Conservation (phyloP, 768 basidiomycete genomes). For the Lyophyllum shimeji region DNA sequence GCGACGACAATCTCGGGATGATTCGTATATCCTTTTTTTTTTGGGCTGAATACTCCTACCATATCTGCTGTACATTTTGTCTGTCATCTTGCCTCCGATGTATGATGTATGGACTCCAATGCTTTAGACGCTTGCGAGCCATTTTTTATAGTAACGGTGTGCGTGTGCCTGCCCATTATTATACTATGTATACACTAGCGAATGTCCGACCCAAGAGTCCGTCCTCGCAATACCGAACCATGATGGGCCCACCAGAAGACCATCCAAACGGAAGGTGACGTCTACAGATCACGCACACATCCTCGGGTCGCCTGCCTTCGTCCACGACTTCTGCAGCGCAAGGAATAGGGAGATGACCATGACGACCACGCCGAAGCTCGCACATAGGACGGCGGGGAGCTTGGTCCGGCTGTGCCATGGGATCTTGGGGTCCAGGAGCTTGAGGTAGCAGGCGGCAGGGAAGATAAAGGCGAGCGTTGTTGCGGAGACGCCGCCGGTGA, state of each 20-base stretch:
- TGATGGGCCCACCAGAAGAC: not conserved
- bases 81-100: not conserved
- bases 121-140: not conserved
- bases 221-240: not conserved
- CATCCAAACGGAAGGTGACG: not conserved
- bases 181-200: slow-evolving; percentile 19
- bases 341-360: slow-evolving; percentile 77
- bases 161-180: not conserved
- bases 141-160: not conserved
- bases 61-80: not conserved
- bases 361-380: slow-evolving; percentile 71
- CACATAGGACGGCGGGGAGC: slow-evolving; percentile 74
- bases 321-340: slow-evolving; percentile 79
- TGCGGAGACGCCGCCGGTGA: slow-evolving; percentile 95
- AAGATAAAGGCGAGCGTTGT: slow-evolving; percentile 93
- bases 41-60: not conserved
- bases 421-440: slow-evolving; percentile 53
- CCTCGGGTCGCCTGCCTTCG: slow-evolving; percentile 64
- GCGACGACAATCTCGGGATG: slow-evolving; percentile 21
- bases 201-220: slow-evolving; percentile 4
- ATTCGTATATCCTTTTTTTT: not conserved
- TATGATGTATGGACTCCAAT: not conserved
- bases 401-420: slow-evolving; percentile 74
- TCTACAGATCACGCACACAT: slow-evolving; percentile 54
- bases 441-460: slow-evolving; percentile 83